Evolutionary conservation across 345 rosid genomes (phyloP).

Genomic region (Melaleuca quinquenervia): DNA sequence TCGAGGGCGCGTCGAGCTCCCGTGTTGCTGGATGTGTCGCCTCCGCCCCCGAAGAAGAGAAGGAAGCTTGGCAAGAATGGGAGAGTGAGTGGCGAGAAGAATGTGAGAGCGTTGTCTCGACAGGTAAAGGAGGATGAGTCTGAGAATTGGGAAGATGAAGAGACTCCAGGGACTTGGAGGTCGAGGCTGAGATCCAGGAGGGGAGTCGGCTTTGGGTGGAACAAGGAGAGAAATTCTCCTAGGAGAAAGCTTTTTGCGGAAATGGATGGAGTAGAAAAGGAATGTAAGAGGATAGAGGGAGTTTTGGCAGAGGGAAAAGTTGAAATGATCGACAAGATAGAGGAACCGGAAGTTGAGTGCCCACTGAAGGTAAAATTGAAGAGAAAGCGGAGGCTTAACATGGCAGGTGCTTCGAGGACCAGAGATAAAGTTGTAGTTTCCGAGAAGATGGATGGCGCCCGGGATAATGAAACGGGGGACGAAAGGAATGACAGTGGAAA

Average conservation of each 20-base stretch:
- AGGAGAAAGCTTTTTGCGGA: constrained; percentile 52
- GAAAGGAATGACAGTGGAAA: constrained; percentile 4
- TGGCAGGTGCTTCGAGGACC: constrained; percentile 10
- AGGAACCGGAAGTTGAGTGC: background rate
- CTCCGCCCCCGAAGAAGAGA: constrained; percentile 60
- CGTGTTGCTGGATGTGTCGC: constrained; percentile 64
- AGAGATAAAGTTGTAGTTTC: constrained; percentile 17
- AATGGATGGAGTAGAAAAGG: constrained; percentile 3
- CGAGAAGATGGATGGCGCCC: constrained; percentile 19
- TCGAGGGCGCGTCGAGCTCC: constrained; percentile 65
- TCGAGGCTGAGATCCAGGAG: constrained; percentile 52
- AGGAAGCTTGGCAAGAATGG: constrained; percentile 18
- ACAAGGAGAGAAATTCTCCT: background rate
- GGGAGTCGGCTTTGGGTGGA: constrained; percentile 6
- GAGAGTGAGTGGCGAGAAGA: constrained; percentile 1
- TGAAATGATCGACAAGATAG: background rate
- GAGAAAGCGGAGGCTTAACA: constrained; percentile 7
- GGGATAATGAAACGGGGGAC: constrained; percentile 6
- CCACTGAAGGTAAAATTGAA: background rate
- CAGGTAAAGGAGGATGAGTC: constrained; percentile 16
- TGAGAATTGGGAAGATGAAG: constrained; percentile 13
- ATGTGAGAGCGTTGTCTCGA: constrained; percentile 1
- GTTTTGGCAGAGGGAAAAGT: background rate
- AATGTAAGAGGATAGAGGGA: constrained; percentile 5
- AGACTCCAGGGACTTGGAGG: constrained; percentile 45